Evolutionary conservation across 176 grass and related monocot species (phyloP).

Genomic region (Oryza officinalis): DNA sequence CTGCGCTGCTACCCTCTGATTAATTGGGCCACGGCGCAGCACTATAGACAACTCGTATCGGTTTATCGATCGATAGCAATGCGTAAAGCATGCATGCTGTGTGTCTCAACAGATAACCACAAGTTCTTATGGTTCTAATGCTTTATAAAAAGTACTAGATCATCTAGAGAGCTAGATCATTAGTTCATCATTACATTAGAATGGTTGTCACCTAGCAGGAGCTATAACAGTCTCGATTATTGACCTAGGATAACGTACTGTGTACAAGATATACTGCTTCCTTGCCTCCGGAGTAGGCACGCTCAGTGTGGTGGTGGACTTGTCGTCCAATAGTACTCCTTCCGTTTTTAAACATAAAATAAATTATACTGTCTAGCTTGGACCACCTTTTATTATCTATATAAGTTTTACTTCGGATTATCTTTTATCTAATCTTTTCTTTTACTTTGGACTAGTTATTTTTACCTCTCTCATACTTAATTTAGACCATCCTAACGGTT

Average conservation of each 20-base stretch:
- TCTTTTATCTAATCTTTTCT: too few relatives aligned
- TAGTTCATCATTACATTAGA: background rate
- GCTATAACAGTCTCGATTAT: background rate
- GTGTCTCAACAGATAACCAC: background rate
- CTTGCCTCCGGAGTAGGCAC: too few relatives aligned
- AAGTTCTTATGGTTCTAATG: background rate
- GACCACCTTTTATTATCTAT: too few relatives aligned
- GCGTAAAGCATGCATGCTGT: background rate
- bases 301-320: too few relatives aligned
- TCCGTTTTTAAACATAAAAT: too few relatives aligned
- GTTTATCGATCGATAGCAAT: background rate
- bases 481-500: too few relatives aligned
- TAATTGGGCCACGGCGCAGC: background rate
- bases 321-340: too few relatives aligned
- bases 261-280: background rate
- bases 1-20: background rate
- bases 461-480: too few relatives aligned
- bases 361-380: too few relatives aligned
- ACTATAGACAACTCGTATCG: background rate
- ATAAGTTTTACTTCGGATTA: too few relatives aligned
- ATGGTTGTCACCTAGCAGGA: background rate
- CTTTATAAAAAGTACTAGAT: background rate
- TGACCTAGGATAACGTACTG: background rate
- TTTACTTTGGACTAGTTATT: too few relatives aligned
- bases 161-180: background rate